Conservation (phyloP, 805 yeast species). For the Yarrowia hollandica region DNA sequence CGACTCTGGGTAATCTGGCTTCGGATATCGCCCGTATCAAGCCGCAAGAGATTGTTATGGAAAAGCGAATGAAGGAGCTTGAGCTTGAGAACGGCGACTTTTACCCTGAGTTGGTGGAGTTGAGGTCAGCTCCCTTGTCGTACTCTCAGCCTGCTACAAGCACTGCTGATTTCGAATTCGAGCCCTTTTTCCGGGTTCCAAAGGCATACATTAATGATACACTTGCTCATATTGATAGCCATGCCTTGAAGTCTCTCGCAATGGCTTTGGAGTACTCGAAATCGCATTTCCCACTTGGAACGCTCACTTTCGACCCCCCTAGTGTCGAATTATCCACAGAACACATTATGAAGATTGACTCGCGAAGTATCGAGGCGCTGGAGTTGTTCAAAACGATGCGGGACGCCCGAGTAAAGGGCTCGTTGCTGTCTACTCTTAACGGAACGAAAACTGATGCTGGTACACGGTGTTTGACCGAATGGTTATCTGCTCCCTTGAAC, state of each 20-base stretch:
- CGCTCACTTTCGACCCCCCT: conserved; percentile 68
- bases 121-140: conserved; percentile 61
- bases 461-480: conserved; percentile 69
- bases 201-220: neutral
- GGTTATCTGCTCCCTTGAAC: conserved; percentile 81
- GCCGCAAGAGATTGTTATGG: conserved; percentile 76
- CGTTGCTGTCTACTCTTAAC: conserved; percentile 66
- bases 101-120: conserved; percentile 59
- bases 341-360: conserved; percentile 71
- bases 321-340: conserved; percentile 50
- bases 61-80: conserved; percentile 31
- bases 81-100: conserved; percentile 50
- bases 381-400: conserved; percentile 61
- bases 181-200: conserved; percentile 1
- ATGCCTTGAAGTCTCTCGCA: conserved; percentile 60
- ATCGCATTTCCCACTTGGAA: conserved; percentile 69
- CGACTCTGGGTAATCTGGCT: conserved; percentile 58
- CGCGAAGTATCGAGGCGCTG: conserved; percentile 47
- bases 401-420: conserved; percentile 60
- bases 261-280: conserved; percentile 66
- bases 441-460: conserved; percentile 83
- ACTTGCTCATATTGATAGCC: neutral
- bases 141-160: conserved; percentile 49
- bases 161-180: conserved; percentile 2
- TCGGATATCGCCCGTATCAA: conserved; percentile 73